Percentiles rank a stretch among this genome's conserved stretches.
phyloP scores from a whole-genome alignment of 2,329 filamentous ascomycete species.

The Eurotiales sp. region DNA sequence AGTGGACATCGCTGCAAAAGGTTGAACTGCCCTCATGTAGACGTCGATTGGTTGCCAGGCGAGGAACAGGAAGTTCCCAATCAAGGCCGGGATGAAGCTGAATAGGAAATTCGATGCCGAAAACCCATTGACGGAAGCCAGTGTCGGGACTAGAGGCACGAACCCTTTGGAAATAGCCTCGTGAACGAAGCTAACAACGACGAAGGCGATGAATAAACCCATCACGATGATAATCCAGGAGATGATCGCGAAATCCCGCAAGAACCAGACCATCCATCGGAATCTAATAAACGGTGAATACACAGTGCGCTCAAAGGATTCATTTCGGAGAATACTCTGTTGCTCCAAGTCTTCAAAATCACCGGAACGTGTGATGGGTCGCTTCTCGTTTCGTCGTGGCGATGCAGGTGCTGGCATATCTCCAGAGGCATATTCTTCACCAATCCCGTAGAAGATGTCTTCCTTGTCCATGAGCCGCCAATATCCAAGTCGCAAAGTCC shows the following conservation, averaged over 20 bases:
- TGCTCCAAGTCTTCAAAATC: constrained; percentile 36
- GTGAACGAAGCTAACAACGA: constrained; percentile 75
- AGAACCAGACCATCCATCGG: constrained; percentile 72
- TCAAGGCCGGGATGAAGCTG: constrained; percentile 58
- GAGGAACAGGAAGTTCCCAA: constrained; percentile 58
- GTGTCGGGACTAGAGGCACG: constrained; percentile 61
- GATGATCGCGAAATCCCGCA: constrained; percentile 64
- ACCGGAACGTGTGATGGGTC: not conserved
- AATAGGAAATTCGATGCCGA: constrained; percentile 87
- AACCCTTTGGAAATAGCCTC: constrained; percentile 67
- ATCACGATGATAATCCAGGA: constrained; percentile 60
- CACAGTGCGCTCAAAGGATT: constrained; percentile 49
- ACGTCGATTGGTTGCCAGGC: constrained; percentile 58
- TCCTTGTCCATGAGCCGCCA: constrained; percentile 68
- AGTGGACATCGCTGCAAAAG: constrained; percentile 53
- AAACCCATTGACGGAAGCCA: constrained; percentile 63
- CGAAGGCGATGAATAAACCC: constrained; percentile 63
- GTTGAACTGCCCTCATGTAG: constrained; percentile 57
- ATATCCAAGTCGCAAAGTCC: constrained; percentile 74
- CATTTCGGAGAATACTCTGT: constrained; percentile 34
- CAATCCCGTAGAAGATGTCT: constrained; percentile 75
- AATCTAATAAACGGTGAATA: constrained; percentile 55
- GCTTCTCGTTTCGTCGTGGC: not conserved
- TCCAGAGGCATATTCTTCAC: constrained; percentile 55
- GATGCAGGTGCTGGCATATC: constrained; percentile 4